phyloP scores from a whole-genome alignment of 2,329 filamentous ascomycete genomes.

The Sphaerulina vaccinii region DNA sequence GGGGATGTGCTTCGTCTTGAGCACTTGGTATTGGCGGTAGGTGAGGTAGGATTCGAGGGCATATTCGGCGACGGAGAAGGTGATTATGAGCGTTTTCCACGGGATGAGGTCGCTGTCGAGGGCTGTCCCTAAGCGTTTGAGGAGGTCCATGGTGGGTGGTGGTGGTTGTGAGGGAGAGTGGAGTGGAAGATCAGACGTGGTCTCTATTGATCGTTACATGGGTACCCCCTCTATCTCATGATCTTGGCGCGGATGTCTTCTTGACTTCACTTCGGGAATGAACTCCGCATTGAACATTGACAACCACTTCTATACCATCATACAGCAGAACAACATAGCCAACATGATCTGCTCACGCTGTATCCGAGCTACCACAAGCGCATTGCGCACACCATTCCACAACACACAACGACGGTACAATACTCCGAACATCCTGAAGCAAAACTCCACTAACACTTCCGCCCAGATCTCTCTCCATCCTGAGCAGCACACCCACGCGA shows the following conservation, averaged over 20 bases:
- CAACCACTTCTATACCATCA: neutral
- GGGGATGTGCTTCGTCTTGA: conserved; percentile 76
- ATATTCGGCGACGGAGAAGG: conserved; percentile 90
- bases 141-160: conserved; percentile 35
- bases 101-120: conserved; percentile 92
- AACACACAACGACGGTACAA: conserved; percentile 5
- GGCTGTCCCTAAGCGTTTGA: conserved; percentile 70
- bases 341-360: conserved; percentile 14
- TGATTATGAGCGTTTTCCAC: conserved; percentile 94
- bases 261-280: neutral
- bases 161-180: neutral
- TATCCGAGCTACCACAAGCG: conserved; percentile 2
- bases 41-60: conserved; percentile 87
- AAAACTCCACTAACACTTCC: neutral
- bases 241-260: no score
- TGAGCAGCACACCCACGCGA: conserved; percentile 23
- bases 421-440: no score
- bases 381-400: neutral
- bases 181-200: neutral
- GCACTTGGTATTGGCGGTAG: conserved; percentile 82
- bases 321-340: neutral
- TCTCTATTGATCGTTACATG: neutral
- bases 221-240: neutral
- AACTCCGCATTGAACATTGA: neutral
- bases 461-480: conserved; percentile 25